Percentiles rank a stretch among this genome's conserved stretches.
Evolutionary conservation across 306 rosid species (phyloP).

Genomic region (Argentina anserina): DNA sequence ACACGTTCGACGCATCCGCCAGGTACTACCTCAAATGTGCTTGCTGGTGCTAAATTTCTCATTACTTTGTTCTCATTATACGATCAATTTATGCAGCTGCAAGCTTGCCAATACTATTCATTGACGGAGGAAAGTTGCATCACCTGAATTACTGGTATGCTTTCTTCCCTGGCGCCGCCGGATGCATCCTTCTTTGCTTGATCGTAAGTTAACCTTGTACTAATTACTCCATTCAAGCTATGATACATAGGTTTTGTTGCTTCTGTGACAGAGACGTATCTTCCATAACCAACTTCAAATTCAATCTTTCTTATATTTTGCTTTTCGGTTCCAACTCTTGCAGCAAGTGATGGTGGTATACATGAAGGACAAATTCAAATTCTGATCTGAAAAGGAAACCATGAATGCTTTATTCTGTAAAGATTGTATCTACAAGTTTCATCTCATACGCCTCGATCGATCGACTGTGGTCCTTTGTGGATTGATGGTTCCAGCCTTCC

Average conservation of each 20-base stretch:
- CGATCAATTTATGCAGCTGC: conserved; percentile 53
- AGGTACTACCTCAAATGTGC: conserved; percentile 33
- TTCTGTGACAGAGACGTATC: background rate
- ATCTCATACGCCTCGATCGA: background rate
- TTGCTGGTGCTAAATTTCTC: background rate
- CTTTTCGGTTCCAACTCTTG: conserved; percentile 12
- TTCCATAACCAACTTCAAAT: background rate
- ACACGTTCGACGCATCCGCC: conserved; percentile 79
- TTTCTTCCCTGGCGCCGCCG: conserved; percentile 73
- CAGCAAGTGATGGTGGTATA: conserved; percentile 84
- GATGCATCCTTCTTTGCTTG: conserved; percentile 68
- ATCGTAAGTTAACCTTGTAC: conserved; percentile 46
- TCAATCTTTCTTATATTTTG: background rate
- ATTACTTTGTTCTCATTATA: background rate
- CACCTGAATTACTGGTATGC: conserved; percentile 75
- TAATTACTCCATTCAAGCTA: background rate
- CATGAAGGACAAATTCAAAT: conserved; percentile 70
- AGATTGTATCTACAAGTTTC: background rate
- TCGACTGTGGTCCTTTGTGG: background rate
- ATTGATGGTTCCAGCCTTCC: background rate
- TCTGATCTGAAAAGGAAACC: conserved; percentile 36
- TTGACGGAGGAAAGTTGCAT: conserved; percentile 79
- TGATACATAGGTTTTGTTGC: background rate
- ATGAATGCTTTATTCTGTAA: background rate
- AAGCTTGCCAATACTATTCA: conserved; percentile 81